Base-by-base conservation (phyloP, 306 rosid genomes). In the Crataegus laevigata region DNA sequence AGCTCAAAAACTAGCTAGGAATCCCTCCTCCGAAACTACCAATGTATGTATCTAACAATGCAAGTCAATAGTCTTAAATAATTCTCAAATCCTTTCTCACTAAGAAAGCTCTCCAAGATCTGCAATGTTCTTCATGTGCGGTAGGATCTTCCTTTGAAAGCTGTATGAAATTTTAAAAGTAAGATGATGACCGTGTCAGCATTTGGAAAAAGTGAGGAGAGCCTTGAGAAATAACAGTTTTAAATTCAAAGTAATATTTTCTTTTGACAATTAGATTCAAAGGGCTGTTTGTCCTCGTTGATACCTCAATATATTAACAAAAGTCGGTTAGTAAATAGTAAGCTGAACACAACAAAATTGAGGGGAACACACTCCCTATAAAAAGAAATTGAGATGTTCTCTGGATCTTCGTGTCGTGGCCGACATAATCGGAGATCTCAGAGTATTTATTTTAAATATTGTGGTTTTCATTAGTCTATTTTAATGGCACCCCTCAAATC, bases 401-500 rank as follows among this genome's bases (percentile, higher is more conserved):
- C 40, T 36, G 2, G 40, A 36, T 36, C 0, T 36, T 36, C 40
- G 8, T 36, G 40, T 36, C 40, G 2, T 36, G 40, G 40, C 2
- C 40, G 40, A 36, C 2, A 2, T 2, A 36, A 36, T 36, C 0
- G 40, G 40, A 6, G 40, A 36, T 36, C 9, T 36, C 2, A 36
- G 6, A 0, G 2, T 7, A 1, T 36, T 36, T 36, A 36, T 36
- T 36, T 36, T 7, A 36, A 36, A 36, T 36, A 6, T 7, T 36
- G 2, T 0, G 2, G 2, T 36, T 3, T 0, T 36, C 0, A 7
- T 36, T 36, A 36, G 40, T 1, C 10, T 6, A 36, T 36, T 36
- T 36, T 0, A 36, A 0, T 36, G 0, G 9, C 0, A 1, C 40
- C 0, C 0, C 40, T 36, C 1, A 36, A 32, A 36, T 36, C 40